Conservation (phyloP, 129 eudicot species). For the Ambrosia trifida region DNA sequence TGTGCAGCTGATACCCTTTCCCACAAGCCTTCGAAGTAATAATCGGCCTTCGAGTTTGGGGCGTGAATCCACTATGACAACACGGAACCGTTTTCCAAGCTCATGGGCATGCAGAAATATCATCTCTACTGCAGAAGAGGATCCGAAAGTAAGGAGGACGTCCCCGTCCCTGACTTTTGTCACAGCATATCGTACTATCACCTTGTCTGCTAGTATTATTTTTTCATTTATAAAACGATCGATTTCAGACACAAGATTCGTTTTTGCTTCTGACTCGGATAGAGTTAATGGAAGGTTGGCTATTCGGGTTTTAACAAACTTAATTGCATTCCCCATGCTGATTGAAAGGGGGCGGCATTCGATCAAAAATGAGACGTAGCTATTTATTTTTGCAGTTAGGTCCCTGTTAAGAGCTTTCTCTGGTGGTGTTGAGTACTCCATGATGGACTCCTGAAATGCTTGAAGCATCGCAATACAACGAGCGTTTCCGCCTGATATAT, state of each 20-base stretch:
- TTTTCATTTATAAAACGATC: slow-evolving; percentile 75
- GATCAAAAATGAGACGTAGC: slow-evolving; percentile 76
- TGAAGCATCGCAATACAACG: slow-evolving; percentile 99
- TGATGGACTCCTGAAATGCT: slow-evolving; percentile 89
- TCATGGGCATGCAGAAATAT: slow-evolving; percentile 78
- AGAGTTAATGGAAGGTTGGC: slow-evolving; percentile 66
- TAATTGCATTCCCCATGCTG: slow-evolving; percentile 96
- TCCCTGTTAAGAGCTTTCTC: slow-evolving; percentile 77
- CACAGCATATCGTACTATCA: slow-evolving; percentile 85
- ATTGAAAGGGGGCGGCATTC: slow-evolving; percentile 96
- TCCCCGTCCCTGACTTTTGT: slow-evolving; percentile 96
- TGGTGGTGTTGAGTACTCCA: slow-evolving; percentile 74
- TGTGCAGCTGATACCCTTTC: slow-evolving; percentile 83
- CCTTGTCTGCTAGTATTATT: slow-evolving; percentile 84
- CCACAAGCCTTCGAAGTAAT: slow-evolving; percentile 81
- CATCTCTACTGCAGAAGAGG: slow-evolving; percentile 96
- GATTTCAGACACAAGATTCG: slow-evolving; percentile 70
- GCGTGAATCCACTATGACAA: slow-evolving; percentile 89
- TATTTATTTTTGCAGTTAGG: slow-evolving; percentile 76
- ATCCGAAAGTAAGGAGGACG: slow-evolving; percentile 81
- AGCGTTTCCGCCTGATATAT: slow-evolving; percentile 95
- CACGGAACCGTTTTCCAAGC: slow-evolving; percentile 78
- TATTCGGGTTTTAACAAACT: slow-evolving; percentile 70
- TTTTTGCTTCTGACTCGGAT: slow-evolving; percentile 85
- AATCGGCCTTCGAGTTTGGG: slow-evolving; percentile 90